Conservation (phyloP, 352 stramenopile genomes). For the Pythium vanterpoolii region DNA sequence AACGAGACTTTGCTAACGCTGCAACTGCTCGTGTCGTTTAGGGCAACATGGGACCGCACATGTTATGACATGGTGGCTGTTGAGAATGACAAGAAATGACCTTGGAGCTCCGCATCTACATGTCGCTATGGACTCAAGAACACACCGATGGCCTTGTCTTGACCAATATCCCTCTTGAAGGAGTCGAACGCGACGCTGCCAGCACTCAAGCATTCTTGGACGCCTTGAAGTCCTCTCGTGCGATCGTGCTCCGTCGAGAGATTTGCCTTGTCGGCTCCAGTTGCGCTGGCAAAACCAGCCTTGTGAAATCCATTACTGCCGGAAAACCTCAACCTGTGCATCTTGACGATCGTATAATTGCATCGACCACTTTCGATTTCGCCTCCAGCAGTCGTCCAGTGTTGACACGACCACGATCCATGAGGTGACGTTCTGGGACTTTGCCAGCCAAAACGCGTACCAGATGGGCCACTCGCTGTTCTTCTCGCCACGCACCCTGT, state of each 20-base stretch:
- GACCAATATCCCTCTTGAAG: background rate
- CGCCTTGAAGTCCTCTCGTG: background rate
- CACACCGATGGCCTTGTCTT: background rate
- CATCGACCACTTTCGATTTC: background rate
- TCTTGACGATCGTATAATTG: background rate
- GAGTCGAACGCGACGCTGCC: background rate
- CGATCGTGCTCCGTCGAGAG: conserved; percentile 5
- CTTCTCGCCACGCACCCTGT: conserved; percentile 6
- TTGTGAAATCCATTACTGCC: conserved; percentile 27
- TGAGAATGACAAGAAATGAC: background rate
- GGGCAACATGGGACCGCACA: background rate
- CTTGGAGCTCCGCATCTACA: background rate
- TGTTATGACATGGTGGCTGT: background rate
- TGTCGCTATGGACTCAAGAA: background rate
- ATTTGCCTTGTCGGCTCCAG: conserved; percentile 25
- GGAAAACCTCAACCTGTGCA: conserved; percentile 2
- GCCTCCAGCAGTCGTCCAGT: background rate
- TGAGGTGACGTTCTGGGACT: conserved; percentile 9
- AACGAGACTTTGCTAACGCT: background rate
- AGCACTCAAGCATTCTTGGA: background rate
- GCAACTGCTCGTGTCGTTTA: background rate
- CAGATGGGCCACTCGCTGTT: conserved; percentile 4
- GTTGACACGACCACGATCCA: background rate
- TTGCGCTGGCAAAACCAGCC: conserved; percentile 26
- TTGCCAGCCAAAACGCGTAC: background rate